Percentiles rank a stretch among this genome's conserved stretches.
These are phyloP conservation scores for Inosperma sp. DNA, from an alignment of 768 basidiomycete species.

Conservation along the genomic window DNA sequence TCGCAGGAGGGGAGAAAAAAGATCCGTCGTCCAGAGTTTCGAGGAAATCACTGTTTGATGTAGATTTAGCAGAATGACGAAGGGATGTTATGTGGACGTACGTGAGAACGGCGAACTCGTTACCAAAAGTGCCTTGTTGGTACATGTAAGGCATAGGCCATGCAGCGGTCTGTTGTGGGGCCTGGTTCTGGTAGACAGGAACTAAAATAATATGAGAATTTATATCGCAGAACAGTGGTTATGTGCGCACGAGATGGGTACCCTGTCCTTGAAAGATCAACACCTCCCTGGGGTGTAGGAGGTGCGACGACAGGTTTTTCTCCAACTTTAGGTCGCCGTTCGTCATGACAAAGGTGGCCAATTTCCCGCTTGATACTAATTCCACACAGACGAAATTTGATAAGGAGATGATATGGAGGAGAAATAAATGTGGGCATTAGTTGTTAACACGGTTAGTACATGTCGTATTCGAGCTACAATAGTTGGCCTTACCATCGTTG, in stretches of 20 bases:
- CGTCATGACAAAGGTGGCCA: constrained; percentile 90
- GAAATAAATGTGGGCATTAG: neutral
- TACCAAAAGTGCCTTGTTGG: constrained; percentile 69
- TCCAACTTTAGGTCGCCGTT: constrained; percentile 52
- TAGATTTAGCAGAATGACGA: constrained; percentile 1
- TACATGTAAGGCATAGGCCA: constrained; percentile 67
- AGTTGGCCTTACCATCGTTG: constrained; percentile 74
- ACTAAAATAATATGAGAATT: constrained; percentile 23
- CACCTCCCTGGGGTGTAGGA: constrained; percentile 20
- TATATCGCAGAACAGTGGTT: neutral
- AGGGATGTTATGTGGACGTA: constrained; percentile 31
- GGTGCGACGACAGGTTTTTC: constrained; percentile 40
- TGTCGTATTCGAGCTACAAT: constrained; percentile 4
- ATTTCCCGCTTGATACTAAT: constrained; percentile 95
- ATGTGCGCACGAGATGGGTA: constrained; percentile 43
- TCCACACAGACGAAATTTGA: constrained; percentile 1
- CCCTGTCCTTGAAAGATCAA: constrained; percentile 32
- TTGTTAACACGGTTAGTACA: neutral
- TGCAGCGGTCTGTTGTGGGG: constrained; percentile 35
- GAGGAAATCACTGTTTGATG: constrained; percentile 68
- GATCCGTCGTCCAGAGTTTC: constrained; percentile 82
- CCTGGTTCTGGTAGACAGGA: constrained; percentile 33
- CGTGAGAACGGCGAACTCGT: constrained; percentile 81
- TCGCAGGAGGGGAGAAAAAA: constrained; percentile 65
- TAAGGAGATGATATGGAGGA: neutral